A percentile compares a stretch with the other conserved stretches of the same genome.
Evolutionary conservation across 495 filamentous ascomycete genomes (phyloP).

Genomic region (Hyaloscypha finlandica): DNA sequence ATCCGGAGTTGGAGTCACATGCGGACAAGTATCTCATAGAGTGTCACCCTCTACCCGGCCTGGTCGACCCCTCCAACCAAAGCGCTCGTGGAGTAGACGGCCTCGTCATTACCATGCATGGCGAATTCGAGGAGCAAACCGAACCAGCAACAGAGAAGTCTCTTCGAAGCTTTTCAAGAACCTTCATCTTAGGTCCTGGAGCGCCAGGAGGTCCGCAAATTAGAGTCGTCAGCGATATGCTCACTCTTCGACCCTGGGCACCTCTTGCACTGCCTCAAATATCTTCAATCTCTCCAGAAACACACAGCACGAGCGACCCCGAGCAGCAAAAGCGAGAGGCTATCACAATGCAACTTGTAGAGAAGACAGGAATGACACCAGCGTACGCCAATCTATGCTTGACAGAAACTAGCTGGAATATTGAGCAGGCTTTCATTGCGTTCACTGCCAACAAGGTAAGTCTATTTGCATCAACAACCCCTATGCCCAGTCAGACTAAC

Average conservation of each 20-base stretch:
- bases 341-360: constrained; percentile 25
- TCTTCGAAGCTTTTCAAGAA: constrained; percentile 81
- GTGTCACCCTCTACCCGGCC: constrained; percentile 71
- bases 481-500: constrained; percentile 12
- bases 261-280: constrained; percentile 33
- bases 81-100: constrained; percentile 68
- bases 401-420: constrained; percentile 32
- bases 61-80: constrained; percentile 70
- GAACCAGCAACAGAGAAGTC: constrained; percentile 47
- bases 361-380: constrained; percentile 30
- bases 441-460: constrained; percentile 33
- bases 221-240: constrained; percentile 78
- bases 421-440: constrained; percentile 29
- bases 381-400: constrained; percentile 31
- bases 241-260: constrained; percentile 65
- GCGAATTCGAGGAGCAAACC: constrained; percentile 79
- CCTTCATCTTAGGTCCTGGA: constrained; percentile 80
- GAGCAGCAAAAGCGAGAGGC: constrained; percentile 25
- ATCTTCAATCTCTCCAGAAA: neutral
- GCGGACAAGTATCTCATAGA: constrained; percentile 76
- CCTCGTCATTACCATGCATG: constrained; percentile 76
- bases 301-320: neutral
- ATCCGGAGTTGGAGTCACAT: constrained; percentile 65
- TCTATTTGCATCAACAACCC: neutral
- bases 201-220: constrained; percentile 56